phyloP scores from a whole-genome alignment of 176 grass and related monocot genomes.

The Hyparrhenia diplandra region DNA sequence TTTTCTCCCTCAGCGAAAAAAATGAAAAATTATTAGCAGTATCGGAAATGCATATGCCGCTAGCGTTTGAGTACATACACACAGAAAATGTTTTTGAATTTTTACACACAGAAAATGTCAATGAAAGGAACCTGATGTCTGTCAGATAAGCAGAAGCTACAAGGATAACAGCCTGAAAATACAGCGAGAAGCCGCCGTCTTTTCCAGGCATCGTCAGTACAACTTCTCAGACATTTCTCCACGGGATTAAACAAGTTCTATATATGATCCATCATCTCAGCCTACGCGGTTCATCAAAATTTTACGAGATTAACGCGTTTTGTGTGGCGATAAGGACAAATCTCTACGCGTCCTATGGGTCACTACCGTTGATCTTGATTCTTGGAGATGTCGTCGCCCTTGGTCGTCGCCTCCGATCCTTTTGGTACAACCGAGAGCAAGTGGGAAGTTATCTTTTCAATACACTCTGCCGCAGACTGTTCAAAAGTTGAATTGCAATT shows the following conservation, averaged over 20 bases:
- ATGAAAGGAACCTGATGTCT: not conserved
- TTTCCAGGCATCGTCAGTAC: not conserved
- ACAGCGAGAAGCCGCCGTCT: not conserved
- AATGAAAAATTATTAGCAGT: not conserved
- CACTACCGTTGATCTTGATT: not conserved
- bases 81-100: too few species aligned
- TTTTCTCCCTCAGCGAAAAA: not conserved
- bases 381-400: not conserved
- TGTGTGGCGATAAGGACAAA: too few species aligned
- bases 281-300: not conserved
- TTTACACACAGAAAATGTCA: too few species aligned
- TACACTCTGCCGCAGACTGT: not conserved
- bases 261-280: not conserved
- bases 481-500: not conserved
- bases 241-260: not conserved
- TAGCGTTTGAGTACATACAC: not conserved
- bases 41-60: not conserved
- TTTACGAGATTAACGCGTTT: not conserved
- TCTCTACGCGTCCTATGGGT: not conserved
- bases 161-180: not conserved
- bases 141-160: not conserved
- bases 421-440: not conserved
- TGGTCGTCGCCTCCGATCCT: not conserved
- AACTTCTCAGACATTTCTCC: not conserved
- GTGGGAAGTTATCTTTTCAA: not conserved